These are phyloP conservation scores for Thalassiosira ordinaria DNA, from an alignment of 352 stramenopile species.

Conservation along the genomic window DNA sequence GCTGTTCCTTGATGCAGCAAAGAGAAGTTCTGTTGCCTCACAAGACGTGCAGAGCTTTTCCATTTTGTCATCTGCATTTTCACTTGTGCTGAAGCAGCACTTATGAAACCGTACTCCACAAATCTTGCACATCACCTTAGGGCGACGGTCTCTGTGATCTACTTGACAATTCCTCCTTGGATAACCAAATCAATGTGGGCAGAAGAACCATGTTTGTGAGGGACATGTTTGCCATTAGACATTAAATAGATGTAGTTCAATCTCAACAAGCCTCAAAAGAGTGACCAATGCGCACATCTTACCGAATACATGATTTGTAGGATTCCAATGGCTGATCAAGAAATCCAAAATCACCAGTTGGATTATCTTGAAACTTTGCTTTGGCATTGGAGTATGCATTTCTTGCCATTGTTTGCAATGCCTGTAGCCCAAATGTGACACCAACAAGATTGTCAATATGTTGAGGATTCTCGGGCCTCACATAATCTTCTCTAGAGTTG, in stretches of 20 bases:
- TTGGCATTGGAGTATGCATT: conserved; percentile 6
- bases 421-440: conserved; percentile 9
- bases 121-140: not conserved
- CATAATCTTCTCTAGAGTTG: conserved; percentile 8
- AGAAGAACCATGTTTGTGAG: too few relatives aligned
- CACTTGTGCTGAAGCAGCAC: not conserved
- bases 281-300: too few relatives aligned
- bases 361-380: not conserved
- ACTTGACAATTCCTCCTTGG: conserved; percentile 11
- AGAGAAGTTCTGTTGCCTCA: not conserved
- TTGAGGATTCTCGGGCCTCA: not conserved
- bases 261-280: too few relatives aligned
- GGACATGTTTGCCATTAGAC: too few relatives aligned
- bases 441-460: conserved; percentile 12
- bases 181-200: too few relatives aligned
- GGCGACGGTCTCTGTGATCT: not conserved
- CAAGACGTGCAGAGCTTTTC: conserved; percentile 1
- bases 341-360: not conserved
- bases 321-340: conserved; percentile 11
- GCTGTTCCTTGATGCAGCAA: not conserved
- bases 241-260: too few relatives aligned
- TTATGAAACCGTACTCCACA: conserved; percentile 21
- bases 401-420: conserved; percentile 15
- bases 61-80: not conserved
- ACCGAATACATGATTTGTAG: conserved; percentile 1